phyloP scores from a whole-genome alignment of 2,329 filamentous ascomycete species.

The Penicillium sp. region DNA sequence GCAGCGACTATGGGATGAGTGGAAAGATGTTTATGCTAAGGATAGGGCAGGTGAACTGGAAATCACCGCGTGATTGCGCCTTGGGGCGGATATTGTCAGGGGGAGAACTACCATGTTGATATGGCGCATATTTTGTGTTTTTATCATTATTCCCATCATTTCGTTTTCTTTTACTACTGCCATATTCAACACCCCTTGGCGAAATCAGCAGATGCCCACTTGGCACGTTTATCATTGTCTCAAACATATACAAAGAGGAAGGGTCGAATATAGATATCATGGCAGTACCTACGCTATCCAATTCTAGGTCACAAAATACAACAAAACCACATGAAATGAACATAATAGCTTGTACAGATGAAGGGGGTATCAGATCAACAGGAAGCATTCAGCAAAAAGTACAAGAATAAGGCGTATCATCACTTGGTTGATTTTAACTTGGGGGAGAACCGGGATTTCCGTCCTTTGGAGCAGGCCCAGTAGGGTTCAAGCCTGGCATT shows the following conservation, averaged over 20 bases:
- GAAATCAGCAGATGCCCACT: neutral
- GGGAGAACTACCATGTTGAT: neutral
- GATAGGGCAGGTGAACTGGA: conserved; percentile 46
- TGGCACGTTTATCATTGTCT: neutral
- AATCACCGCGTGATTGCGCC: conserved; percentile 35
- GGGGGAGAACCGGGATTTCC: conserved; percentile 10
- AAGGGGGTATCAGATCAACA: conserved; percentile 28
- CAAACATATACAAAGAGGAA: conserved; percentile 4
- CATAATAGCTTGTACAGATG: conserved; percentile 12
- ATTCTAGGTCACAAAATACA: neutral
- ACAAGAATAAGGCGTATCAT: conserved; percentile 14
- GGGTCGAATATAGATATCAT: neutral
- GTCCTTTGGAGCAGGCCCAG: conserved; percentile 22
- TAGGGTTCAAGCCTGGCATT: conserved; percentile 26
- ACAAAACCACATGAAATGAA: conserved; percentile 16
- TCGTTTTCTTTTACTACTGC: neutral
- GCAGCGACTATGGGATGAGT: conserved; percentile 47
- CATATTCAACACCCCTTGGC: neutral
- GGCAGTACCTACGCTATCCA: neutral
- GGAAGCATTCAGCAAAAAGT: conserved; percentile 19
- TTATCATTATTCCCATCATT: neutral
- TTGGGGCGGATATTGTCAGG: neutral
- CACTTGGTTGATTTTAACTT: conserved; percentile 3
- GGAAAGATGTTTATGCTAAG: conserved; percentile 47
- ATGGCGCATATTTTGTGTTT: neutral